Percentiles rank a stretch among this genome's conserved stretches.
These are phyloP conservation scores for Haematococcus lacustris DNA, from an alignment of 139 green algal genomes.

Conservation along the genomic window DNA sequence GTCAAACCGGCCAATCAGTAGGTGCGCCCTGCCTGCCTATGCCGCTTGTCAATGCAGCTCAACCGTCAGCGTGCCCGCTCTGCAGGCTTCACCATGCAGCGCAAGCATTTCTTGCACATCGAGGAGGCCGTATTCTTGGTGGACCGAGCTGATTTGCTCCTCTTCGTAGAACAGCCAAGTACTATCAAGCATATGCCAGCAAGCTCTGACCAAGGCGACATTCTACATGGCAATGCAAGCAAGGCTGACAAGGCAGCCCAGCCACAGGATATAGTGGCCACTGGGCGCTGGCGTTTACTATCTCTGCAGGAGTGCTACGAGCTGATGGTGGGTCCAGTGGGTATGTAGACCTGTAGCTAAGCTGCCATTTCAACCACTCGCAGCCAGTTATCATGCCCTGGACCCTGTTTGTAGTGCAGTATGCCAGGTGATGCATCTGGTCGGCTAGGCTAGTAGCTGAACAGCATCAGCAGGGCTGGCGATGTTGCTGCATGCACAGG, in stretches of 20 bases:
- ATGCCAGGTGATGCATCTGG: background rate
- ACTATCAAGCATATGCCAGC: too few relatives aligned
- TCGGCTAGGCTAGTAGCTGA: too few relatives aligned
- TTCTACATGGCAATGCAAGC: background rate
- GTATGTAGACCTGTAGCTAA: background rate
- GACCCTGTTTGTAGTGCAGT: background rate
- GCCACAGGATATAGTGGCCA: background rate
- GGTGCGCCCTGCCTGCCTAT: too few relatives aligned
- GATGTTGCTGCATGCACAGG: conserved; percentile 4
- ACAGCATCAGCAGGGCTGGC: too few relatives aligned
- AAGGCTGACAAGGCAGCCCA: background rate
- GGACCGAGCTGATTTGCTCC: conserved; percentile 30
- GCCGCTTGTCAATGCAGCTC: too few relatives aligned
- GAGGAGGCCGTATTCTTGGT: conserved; percentile 34
- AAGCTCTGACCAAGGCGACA: too few relatives aligned
- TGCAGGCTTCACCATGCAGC: conserved; percentile 20
- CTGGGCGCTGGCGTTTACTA: conserved; percentile 15
- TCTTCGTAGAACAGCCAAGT: conserved; percentile 26
- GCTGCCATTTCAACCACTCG: background rate
- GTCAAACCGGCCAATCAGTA: conserved; percentile 5
- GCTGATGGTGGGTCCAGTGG: conserved; percentile 18
- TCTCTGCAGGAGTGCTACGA: conserved; percentile 33
- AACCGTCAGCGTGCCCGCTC: background rate
- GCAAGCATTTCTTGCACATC: conserved; percentile 20
- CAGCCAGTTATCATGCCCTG: background rate